A percentile compares a stretch with the other conserved stretches of the same genome.
Evolutionary conservation across 2,329 filamentous ascomycete species (phyloP).

Genomic region (Chaetomium sp.): DNA sequence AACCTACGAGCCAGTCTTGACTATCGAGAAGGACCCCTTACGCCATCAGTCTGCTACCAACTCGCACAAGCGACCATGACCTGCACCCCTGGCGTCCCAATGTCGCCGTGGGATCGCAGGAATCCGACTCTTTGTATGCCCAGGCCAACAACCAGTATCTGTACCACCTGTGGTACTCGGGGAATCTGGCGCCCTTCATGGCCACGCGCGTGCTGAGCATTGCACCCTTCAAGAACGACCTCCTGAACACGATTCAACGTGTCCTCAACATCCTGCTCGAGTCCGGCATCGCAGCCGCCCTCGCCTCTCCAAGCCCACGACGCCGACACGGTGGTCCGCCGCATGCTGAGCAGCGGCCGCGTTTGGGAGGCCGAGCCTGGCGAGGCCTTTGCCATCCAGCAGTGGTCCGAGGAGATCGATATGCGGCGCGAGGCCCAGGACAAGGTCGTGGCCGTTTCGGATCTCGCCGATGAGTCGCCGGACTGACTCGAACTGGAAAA

Average conservation of each 20-base stretch:
- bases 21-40: not conserved
- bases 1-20: not conserved
- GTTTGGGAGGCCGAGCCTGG: not conserved
- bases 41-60: not conserved
- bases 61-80: not conserved
- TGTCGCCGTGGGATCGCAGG: not conserved
- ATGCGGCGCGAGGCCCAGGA: not conserved
- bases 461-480: not conserved
- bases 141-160: not conserved
- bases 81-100: not conserved
- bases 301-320: not conserved
- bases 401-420: not conserved
- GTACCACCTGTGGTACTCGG: not conserved
- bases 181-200: not conserved
- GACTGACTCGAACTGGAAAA: not conserved
- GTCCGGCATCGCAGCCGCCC: not conserved
- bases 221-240: not conserved
- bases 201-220: not conserved
- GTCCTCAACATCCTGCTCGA: not conserved
- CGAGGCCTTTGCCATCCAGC: not conserved
- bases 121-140: not conserved
- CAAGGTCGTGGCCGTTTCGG: not conserved
- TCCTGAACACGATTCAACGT: not conserved
- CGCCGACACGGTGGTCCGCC: not conserved
- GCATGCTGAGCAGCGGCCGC: not conserved